Percentiles rank a stretch among this genome's conserved stretches.
These are phyloP conservation scores for Blepharisma stoltei DNA, from an alignment of 73 alveolate genomes.

Conservation along the genomic window DNA sequence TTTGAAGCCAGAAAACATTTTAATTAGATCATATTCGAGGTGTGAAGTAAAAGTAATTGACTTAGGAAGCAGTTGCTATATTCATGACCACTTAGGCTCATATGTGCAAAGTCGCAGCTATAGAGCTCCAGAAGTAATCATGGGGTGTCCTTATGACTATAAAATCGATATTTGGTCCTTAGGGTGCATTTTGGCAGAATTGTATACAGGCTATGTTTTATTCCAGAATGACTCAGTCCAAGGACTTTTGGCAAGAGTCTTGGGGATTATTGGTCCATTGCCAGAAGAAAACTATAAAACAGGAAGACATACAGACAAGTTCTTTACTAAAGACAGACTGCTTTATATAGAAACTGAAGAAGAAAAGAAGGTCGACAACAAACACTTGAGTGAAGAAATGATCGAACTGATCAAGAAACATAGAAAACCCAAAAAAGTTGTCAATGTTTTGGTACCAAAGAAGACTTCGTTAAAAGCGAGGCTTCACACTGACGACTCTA, in stretches of 20 bases:
- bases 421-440: conserved; percentile 51
- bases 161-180: conserved; percentile 96
- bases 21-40: conserved; percentile 81
- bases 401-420: conserved; percentile 21
- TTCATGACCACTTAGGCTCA: conserved; percentile 92
- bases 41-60: conserved; percentile 93
- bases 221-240: conserved; percentile 88
- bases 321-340: conserved; percentile 61
- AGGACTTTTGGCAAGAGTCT: conserved; percentile 80
- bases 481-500: conserved; percentile 73
- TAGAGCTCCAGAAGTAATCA: conserved; percentile 98
- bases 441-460: conserved; percentile 87
- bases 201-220: conserved; percentile 94
- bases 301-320: conserved; percentile 59
- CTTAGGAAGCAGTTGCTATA: conserved; percentile 94
- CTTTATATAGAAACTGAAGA: conserved; percentile 60
- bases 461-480: conserved; percentile 77
- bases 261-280: conserved; percentile 74
- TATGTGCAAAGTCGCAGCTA: conserved; percentile 95
- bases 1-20: conserved; percentile 96
- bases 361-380: conserved; percentile 28
- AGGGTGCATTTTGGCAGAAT: conserved; percentile 98
- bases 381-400: conserved; percentile 48
- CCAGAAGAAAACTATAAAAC: conserved; percentile 65
- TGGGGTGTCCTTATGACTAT: conserved; percentile 94